phyloP scores from a whole-genome alignment of 2,329 filamentous ascomycete species.

The Fusarium transvaalense region DNA sequence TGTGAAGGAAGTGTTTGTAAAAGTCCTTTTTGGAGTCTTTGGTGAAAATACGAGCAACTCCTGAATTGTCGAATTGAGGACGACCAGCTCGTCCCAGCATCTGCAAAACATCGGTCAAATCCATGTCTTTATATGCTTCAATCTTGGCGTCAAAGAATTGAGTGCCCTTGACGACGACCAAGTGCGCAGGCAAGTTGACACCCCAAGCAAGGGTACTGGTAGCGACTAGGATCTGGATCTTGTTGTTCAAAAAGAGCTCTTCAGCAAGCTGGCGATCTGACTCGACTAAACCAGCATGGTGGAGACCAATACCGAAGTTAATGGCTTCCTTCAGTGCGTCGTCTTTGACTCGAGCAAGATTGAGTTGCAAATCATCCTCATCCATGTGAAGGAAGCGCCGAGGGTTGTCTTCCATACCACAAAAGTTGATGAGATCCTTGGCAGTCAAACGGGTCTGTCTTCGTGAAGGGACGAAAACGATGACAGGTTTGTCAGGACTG shows the following conservation, averaged over 20 bases:
- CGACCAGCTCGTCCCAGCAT: conserved; percentile 97
- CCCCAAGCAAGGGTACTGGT: conserved; percentile 98
- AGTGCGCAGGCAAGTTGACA: conserved; percentile 95
- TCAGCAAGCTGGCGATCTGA: conserved; percentile 92
- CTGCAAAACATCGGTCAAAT: conserved; percentile 95
- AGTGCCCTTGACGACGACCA: conserved; percentile 97
- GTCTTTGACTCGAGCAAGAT: conserved; percentile 91
- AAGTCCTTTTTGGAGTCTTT: conserved; percentile 98
- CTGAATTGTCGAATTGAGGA: conserved; percentile 95
- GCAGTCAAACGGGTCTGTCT: conserved; percentile 95
- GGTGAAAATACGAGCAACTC: conserved; percentile 96
- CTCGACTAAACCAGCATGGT: conserved; percentile 97
- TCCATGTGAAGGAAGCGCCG: conserved; percentile 93
- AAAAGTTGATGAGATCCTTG: conserved; percentile 96
- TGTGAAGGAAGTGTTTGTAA: conserved; percentile 99
- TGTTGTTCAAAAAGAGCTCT: conserved; percentile 96
- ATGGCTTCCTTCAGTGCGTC: conserved; percentile 93
- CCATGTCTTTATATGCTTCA: conserved; percentile 98
- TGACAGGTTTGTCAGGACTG: conserved; percentile 95
- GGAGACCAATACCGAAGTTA: conserved; percentile 95
- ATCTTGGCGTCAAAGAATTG: conserved; percentile 99
- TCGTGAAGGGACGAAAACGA: conserved; percentile 96
- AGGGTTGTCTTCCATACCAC: conserved; percentile 98
- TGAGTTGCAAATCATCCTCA: conserved; percentile 90
- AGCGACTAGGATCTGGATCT: conserved; percentile 95